These are phyloP conservation scores for Ceriops tagal DNA, from an alignment of 345 rosid species.

Conservation along the genomic window DNA sequence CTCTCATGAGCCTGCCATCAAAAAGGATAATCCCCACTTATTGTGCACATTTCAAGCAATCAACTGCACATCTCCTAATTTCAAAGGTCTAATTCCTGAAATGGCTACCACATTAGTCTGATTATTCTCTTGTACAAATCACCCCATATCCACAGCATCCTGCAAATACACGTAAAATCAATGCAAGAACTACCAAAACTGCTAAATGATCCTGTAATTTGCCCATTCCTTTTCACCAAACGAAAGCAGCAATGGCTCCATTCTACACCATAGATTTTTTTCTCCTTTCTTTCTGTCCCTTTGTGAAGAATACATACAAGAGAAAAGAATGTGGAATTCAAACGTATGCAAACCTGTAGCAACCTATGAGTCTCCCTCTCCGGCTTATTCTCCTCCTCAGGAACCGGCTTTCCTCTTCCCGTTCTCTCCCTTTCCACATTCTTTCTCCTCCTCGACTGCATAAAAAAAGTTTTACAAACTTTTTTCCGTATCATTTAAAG, in stretches of 20 bases:
- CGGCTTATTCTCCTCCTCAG: constrained; percentile 42
- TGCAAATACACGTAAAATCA: not conserved
- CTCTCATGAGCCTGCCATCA: not conserved
- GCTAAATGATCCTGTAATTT: not conserved
- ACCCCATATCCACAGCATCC: not conserved
- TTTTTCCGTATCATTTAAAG: too few species aligned
- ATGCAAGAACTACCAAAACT: not conserved
- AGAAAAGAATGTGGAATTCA: too few species aligned
- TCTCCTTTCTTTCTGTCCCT: too few species aligned
- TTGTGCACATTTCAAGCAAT: not conserved
- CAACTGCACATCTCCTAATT: not conserved
- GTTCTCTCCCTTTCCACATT: constrained; percentile 38
- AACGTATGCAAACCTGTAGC: constrained; percentile 56
- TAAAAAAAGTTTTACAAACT: too few species aligned
- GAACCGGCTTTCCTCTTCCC: constrained; percentile 40
- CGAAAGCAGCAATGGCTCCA: not conserved
- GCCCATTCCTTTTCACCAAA: not conserved
- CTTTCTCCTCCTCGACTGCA: constrained; percentile 24
- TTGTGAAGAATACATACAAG: too few species aligned
- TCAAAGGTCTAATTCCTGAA: not conserved
- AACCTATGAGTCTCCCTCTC: constrained; percentile 71
- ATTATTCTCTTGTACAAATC: not conserved
- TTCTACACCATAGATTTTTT: not conserved
- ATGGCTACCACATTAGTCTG: not conserved
- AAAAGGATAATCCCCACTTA: not conserved